Evolutionary conservation across 2,329 filamentous ascomycete genomes (phyloP), one percentile per base, ranked within the genome.

Genomic region (Botrytis galanthina): DNA sequence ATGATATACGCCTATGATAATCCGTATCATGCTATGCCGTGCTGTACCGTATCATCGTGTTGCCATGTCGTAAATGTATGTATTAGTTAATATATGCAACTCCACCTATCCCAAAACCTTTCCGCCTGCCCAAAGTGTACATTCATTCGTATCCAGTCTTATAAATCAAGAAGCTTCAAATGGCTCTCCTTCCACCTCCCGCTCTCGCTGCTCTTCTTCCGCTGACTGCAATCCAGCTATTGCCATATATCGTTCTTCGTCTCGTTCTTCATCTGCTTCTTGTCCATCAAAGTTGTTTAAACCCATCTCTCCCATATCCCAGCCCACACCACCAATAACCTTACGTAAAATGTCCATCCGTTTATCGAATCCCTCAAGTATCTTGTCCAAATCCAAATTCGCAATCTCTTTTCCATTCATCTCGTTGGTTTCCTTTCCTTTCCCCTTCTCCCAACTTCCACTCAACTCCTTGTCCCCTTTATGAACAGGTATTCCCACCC

Each of bases 351-450:
- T 82, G 4, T 75, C 81, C 88, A 91, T 89, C 62, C 87, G 84
- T 74, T 83, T 84, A 71, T 88, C 86, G 75, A 91, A 91, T 51
- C 89, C 86, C 26, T 87, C 86, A 3, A 89, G 80, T 59, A 91
- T 79, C 4, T 79, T 81, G 3, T 83, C 82, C 73, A 89, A 87
- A 73, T 89, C 86, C 66, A 88, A 86, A 48, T 81, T 78, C 20
- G 75, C 75, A 51, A 75, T 35, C 51, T 57, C 51, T 42, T 57
- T 69, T 61, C 39, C 64, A 42, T 72, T 70, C 16, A 60, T 70
- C 29, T 29, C 63, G 20, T 69, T 73, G 35, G 48, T 73, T 60
- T 61, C 63, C 69, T 60, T 67, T 20, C 57, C 72, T 26, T 68
- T 73, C 20, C 68, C 54, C 37, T 66, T 72, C 60, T 69, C 70